Evolutionary conservation across 495 filamentous ascomycete species (phyloP), one percentile per base, ranked within the genome.

Genomic region (Tuber umbilicatum): DNA sequence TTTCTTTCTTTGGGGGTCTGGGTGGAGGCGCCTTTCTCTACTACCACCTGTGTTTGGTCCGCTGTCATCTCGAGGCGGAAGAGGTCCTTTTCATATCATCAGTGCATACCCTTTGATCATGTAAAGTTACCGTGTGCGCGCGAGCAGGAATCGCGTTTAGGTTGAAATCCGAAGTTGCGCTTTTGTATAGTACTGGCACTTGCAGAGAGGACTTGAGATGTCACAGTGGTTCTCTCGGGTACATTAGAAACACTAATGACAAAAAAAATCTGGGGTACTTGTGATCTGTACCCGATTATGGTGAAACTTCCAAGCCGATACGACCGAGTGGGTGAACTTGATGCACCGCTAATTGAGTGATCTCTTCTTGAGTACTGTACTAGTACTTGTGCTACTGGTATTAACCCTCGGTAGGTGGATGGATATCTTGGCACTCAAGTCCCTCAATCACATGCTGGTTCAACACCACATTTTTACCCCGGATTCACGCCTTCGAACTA

Each of bases 381-480:
- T n/a, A n/a, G n/a, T n/a, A n/a, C n/a, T n/a, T n/a, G n/a, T n/a
- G n/a, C n/a, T n/a, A n/a, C n/a, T n/a, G n/a, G n/a, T 39, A 70
- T 23, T 35, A 27, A 39, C 64, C 76, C 74, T 78, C 71, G 76
- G 76, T 38, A 73, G 50, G 45, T 39, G n/a, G 12, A 47, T 39
- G n/a, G 12, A 47, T 35, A 47, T 41, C 75, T 77, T 77, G 76
- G 76, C 75, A 64, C 14, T 12, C 12, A 17, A 0, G 5, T 2
- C 27, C 31, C 19, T 64, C 35, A 40, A 75, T 78, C 76, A 78
- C 76, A 78, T 78, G 76, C 35, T 27, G 14, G 42, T 68, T 68
- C 74, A 41, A 67, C 71, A 73, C 50, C 71, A 64, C 14, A 47
- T 68, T 69, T n/a, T 35, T 76, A 74, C 75, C 75, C 74, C 73